A percentile compares a stretch with the other conserved stretches of the same genome.
Conservation (phyloP, 495 filamentous ascomycete species). For the Penicillium steckii region DNA sequence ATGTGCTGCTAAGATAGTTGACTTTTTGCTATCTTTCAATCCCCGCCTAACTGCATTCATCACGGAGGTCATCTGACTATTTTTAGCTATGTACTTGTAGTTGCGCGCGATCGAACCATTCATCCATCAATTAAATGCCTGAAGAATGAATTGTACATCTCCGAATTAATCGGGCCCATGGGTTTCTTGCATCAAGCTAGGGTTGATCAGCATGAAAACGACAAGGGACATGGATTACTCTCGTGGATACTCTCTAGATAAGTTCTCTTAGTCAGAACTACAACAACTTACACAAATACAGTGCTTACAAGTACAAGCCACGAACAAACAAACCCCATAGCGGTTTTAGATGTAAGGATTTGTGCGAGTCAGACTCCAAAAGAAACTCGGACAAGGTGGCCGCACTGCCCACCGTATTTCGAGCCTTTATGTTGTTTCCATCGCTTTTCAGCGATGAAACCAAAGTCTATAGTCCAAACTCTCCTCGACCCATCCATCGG, state of each 20-base stretch:
- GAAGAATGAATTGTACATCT: too few relatives aligned
- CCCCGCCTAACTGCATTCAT: not conserved
- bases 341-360: not conserved
- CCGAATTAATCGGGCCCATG: too few relatives aligned
- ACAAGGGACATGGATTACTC: not conserved
- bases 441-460: not conserved
- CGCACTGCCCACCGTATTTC: not conserved
- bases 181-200: not conserved
- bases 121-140: too few relatives aligned
- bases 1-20: not conserved
- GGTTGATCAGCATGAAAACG: not conserved
- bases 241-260: not conserved
- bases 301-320: conserved; percentile 22
- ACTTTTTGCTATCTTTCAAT: not conserved
- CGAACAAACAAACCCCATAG: conserved; percentile 1
- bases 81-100: too few relatives aligned
- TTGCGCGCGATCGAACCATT: not conserved
- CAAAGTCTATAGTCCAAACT: not conserved
- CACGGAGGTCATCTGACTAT: not conserved
- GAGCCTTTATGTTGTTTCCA: not conserved
- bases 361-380: not conserved
- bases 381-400: not conserved
- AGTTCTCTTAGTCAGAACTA: conserved; percentile 1
- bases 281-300: conserved; percentile 22
- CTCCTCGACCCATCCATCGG: conserved; percentile 7